Base-by-base conservation (phyloP, 495 filamentous ascomycete species). In the Cercophora samala region DNA sequence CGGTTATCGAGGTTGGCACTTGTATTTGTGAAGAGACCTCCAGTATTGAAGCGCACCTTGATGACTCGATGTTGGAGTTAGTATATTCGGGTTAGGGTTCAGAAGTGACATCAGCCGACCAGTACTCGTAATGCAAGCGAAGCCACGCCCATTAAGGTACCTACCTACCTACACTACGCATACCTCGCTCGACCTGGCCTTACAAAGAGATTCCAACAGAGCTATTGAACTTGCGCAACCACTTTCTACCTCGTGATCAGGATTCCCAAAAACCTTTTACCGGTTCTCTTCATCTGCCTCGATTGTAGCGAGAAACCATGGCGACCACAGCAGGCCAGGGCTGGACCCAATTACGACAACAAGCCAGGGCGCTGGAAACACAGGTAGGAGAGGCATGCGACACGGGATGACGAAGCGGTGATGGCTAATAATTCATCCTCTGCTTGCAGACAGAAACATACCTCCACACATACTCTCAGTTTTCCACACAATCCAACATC, bases 381-480 rank as follows among this genome's bases (percentile, higher is more conserved):
- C 96, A 99, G 84, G 95, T 97, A 85, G 37, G 18, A 64, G 18
- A 37, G 23, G 3, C 54, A n/a, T 42, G 22, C 22, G 55, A n/a
- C 53, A 13, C 0, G 51, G 22, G 63, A 26, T 22, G 26, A 26
- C 4, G 1, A 25, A n/a, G 17, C 5, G 21, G 21, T 32, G 52
- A 0, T 53, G 58, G 51, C 52, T 53, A 25, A 32, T 21, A 18
- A 19, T 46, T 9, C 15, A 2, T 46, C 11, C 13, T 11, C 37
- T 46, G 8, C 13, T 46, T 46, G 17, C 70, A 99, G 95, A 97
- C 96, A 52, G 93, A 97, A 76, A 87, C 85, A 66, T 88, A 95
- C 62, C 96, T 99, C 77, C 92, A 97, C 76, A 96, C 89, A 58
- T 99, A 97, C 78, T 93, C 96, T 9, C 92, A 97, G 80, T 97